Base-by-base conservation (phyloP, 176 grass and related monocot genomes). In the Phoenix dactylifera region DNA sequence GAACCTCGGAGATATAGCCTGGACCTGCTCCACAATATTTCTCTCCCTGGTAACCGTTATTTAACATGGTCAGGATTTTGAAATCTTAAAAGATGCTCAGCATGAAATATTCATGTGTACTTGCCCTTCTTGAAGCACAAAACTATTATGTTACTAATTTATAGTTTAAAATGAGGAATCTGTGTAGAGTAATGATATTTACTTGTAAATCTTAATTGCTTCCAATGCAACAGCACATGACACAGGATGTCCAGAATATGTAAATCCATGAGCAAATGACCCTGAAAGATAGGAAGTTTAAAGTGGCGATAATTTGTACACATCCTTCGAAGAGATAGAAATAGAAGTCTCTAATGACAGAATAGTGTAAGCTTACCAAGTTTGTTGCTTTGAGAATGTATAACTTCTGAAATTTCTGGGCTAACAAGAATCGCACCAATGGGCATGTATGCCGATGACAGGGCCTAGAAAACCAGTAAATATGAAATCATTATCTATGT, bases 261-360 rank as follows among this genome's bases (percentile, higher is more conserved):
- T 98, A 76, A 98, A 98, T 29, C 93, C 93, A 78, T 98, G 87
- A 73, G 87, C 18, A 86, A 98, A 98, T 50, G 93, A 86, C 76
- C 93, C 93, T 98, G 57, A 20, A 70, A 74, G 3, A 59, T 20
- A 12, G 35, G 10, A 9, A 44, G 7, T 9, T 44, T 44, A 44
- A 44, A 44, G 35, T 44, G 35, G 35, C 2, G 35, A 44, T 44
- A 44, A 9, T 44, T 44, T 12, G 7, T 44, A 44, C 35, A 12
- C 1, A 44, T 44, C 35, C 35, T 44, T 44, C 35, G 14, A 44
- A 44, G 10, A 44, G 9, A 9, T 3, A 14, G 6, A 12, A 44
- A 44, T 44, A 12, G 1, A 5, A 30, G 35, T 44, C 32, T 39
- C 10, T 44, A 44, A 44, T 14, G 35, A 44, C 35, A 3, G 35